phyloP scores from a whole-genome alignment of 192 early-diverging fungal genomes.

The Entophlyctis luteolus region DNA sequence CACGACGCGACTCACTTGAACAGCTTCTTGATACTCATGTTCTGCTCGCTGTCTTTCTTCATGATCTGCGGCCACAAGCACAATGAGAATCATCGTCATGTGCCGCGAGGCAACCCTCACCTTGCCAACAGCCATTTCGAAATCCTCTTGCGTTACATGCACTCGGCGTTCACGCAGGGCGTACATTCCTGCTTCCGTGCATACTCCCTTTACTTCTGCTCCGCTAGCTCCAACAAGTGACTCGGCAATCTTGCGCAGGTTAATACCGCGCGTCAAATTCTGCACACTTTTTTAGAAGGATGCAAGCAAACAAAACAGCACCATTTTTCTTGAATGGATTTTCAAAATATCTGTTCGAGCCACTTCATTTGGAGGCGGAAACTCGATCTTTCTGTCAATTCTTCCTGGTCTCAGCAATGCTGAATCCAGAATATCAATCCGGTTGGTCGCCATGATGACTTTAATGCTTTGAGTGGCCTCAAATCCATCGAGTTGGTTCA shows the following conservation, averaged over 20 bases:
- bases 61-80: conserved; percentile 60
- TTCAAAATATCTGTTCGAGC: conserved; percentile 92
- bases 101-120: conserved; percentile 28
- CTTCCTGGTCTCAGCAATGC: conserved; percentile 92
- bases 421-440: conserved; percentile 94
- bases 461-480: conserved; percentile 59
- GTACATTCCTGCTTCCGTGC: conserved; percentile 99
- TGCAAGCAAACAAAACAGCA: background rate
- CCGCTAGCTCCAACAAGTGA: conserved; percentile 95
- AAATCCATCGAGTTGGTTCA: conserved; percentile 98
- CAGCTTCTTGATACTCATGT: conserved; percentile 93
- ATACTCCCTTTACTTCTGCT: conserved; percentile 97
- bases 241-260: conserved; percentile 91
- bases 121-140: conserved; percentile 99
- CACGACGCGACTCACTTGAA: too few species aligned
- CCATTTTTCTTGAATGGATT: conserved; percentile 75
- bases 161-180: conserved; percentile 95
- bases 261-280: conserved; percentile 72
- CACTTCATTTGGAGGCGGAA: conserved; percentile 94
- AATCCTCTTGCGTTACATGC: conserved; percentile 99
- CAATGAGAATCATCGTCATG: too few species aligned
- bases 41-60: conserved; percentile 97
- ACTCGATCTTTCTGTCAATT: conserved; percentile 96
- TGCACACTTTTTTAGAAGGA: background rate
- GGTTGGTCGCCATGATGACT: conserved; percentile 97